Evolutionary conservation across 1,139 yeast species (phyloP).

Genomic region (Lipomyces yarrowii): DNA sequence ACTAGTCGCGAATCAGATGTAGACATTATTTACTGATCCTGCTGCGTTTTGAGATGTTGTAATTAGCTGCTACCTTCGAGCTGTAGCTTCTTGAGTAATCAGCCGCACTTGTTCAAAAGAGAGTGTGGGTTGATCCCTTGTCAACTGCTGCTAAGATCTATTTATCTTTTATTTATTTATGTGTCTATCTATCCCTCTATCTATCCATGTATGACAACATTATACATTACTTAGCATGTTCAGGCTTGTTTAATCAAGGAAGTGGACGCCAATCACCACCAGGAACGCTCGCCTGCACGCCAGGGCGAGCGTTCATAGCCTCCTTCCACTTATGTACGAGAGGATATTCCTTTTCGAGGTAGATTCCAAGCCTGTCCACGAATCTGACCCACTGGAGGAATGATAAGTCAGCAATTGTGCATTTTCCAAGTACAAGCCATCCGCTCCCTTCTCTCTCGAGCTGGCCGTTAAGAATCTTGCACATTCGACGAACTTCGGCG

Average conservation of each 20-base stretch:
- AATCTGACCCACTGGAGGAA: conserved; percentile 34
- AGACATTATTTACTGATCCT: too few species aligned
- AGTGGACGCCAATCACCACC: conserved; percentile 26
- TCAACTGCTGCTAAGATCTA: too few species aligned
- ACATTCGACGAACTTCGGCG: conserved; percentile 32
- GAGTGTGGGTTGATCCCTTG: too few species aligned
- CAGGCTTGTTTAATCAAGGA: not conserved
- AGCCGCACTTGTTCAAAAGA: too few species aligned
- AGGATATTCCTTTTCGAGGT: conserved; percentile 49
- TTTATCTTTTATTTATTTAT: too few species aligned
- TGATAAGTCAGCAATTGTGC: conserved; percentile 33
- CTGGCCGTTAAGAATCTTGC: conserved; percentile 25
- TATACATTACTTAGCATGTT: not conserved
- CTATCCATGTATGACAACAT: not conserved
- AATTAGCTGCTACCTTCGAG: too few species aligned
- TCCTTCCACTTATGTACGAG: conserved; percentile 51
- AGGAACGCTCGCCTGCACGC: conserved; percentile 44
- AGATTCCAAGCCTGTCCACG: conserved; percentile 42
- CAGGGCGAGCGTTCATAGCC: conserved; percentile 47
- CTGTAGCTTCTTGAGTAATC: too few species aligned
- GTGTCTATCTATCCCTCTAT: not conserved
- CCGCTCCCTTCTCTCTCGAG: conserved; percentile 40
- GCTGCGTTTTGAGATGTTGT: too few species aligned
- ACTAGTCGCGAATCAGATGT: too few species aligned
- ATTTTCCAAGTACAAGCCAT: conserved; percentile 32